These are phyloP conservation scores for Apiosordaria backusii DNA, from an alignment of 495 filamentous ascomycete genomes.

Conservation along the genomic window DNA sequence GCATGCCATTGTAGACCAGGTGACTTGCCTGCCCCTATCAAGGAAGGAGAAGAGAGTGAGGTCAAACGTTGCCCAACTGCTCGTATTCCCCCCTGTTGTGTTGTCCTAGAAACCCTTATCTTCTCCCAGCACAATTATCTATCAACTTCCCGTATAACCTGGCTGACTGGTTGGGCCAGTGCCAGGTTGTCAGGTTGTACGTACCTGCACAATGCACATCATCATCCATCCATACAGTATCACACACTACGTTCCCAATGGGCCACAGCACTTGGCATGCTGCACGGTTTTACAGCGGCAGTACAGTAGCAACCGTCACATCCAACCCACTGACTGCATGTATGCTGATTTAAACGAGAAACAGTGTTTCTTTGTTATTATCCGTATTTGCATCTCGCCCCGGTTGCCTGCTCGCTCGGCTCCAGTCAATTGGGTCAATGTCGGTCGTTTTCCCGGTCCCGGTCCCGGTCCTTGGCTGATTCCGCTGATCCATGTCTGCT, in stretches of 20 bases:
- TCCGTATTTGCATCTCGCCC: not conserved
- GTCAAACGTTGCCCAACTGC: constrained; percentile 12
- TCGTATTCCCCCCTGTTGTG: constrained; percentile 7
- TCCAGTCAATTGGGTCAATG: not conserved
- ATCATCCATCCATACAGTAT: not conserved
- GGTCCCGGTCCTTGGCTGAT: not conserved
- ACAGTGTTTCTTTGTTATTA: not conserved
- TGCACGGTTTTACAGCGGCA: not conserved
- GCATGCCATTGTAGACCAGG: no score
- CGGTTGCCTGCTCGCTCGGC: not conserved
- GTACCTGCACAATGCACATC: not conserved
- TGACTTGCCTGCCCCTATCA: not conserved
- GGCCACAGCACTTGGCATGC: not conserved
- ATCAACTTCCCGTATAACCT: not conserved
- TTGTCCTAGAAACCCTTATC: no score
- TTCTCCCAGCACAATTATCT: not conserved
- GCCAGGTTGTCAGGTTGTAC: not conserved
- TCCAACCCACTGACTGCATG: not conserved
- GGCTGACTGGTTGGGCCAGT: not conserved
- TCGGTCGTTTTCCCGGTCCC: not conserved
- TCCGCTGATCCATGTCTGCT: not conserved
- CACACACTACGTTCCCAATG: not conserved
- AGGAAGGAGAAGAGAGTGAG: not conserved
- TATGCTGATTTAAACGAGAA: not conserved
- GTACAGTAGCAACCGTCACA: not conserved